phyloP scores from a whole-genome alignment of 345 rosid species.

The Eucalyptus curtisii region DNA sequence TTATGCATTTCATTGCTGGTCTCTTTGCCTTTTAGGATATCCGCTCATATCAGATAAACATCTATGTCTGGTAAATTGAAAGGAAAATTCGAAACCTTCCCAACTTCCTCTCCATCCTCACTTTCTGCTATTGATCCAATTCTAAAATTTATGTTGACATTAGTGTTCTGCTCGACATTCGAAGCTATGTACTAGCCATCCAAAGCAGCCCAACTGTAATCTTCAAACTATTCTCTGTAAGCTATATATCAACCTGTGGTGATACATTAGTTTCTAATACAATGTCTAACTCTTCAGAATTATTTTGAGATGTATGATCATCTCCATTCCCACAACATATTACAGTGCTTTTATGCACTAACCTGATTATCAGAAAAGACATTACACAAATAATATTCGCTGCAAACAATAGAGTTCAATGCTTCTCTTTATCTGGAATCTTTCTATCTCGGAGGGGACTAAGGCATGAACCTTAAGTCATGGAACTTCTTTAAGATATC shows the following conservation, averaged over 20 bases:
- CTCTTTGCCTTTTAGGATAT: too few species aligned
- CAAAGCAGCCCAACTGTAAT: background rate
- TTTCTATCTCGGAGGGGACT: background rate
- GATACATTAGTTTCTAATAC: background rate
- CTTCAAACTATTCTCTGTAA: background rate
- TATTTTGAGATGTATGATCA: background rate
- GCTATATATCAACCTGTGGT: background rate
- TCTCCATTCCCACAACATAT: background rate
- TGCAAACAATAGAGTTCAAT: background rate
- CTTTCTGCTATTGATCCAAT: background rate
- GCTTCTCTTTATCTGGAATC: background rate
- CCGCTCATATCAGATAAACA: too few species aligned
- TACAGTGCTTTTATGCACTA: background rate
- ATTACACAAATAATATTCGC: fast-evolving
- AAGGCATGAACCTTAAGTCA: background rate
- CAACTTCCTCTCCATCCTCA: background rate
- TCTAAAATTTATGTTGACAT: background rate
- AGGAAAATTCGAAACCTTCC: fast-evolving
- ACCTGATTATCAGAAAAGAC: background rate
- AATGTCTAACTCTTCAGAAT: background rate
- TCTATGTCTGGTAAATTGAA: too few species aligned
- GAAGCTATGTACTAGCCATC: background rate
- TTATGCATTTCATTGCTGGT: too few species aligned
- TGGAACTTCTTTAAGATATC: background rate
- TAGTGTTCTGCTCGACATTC: background rate